Percentiles rank a stretch among this genome's conserved stretches.
These are phyloP conservation scores for Silene latifolia DNA, from an alignment of 148 eudicot species.

Conservation along the genomic window DNA sequence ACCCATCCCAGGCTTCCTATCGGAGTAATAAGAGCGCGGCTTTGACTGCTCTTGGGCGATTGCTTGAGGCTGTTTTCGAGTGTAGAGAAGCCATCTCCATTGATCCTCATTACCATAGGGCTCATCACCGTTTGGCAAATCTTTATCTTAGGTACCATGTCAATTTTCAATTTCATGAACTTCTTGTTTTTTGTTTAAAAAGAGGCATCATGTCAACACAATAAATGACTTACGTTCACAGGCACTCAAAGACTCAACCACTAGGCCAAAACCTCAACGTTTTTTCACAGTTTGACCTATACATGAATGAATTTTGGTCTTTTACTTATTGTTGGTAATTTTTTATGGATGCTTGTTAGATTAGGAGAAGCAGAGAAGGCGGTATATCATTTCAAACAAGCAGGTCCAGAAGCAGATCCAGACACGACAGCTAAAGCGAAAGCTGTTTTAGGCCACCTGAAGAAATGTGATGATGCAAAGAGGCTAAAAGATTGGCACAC, in stretches of 20 bases:
- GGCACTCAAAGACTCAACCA: too few species aligned
- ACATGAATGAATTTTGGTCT: not conserved
- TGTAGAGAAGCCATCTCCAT: conserved; percentile 84
- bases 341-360: conserved; percentile 38
- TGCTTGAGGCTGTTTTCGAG: conserved; percentile 91
- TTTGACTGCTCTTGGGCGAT: conserved; percentile 74
- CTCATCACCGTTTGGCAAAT: conserved; percentile 85
- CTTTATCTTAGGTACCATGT: conserved; percentile 65
- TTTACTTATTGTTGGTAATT: not conserved
- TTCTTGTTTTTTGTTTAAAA: not conserved
- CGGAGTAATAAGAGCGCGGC: conserved; percentile 94
- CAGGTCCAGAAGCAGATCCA: conserved; percentile 87
- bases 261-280: too few species aligned
- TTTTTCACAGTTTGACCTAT: not conserved
- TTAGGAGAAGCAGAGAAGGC: conserved; percentile 91
- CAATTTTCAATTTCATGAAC: not conserved
- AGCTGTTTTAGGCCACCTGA: conserved; percentile 48
- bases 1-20: conserved; percentile 82
- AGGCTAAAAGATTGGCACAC: conserved; percentile 73
- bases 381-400: conserved; percentile 62
- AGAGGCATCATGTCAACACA: too few species aligned
- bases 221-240: too few species aligned
- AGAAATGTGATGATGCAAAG: conserved; percentile 77
- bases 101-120: conserved; percentile 80
- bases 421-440: conserved; percentile 61